These are phyloP conservation scores for Juncus inflexus DNA, from an alignment of 176 grass and related monocot species.

Conservation along the genomic window DNA sequence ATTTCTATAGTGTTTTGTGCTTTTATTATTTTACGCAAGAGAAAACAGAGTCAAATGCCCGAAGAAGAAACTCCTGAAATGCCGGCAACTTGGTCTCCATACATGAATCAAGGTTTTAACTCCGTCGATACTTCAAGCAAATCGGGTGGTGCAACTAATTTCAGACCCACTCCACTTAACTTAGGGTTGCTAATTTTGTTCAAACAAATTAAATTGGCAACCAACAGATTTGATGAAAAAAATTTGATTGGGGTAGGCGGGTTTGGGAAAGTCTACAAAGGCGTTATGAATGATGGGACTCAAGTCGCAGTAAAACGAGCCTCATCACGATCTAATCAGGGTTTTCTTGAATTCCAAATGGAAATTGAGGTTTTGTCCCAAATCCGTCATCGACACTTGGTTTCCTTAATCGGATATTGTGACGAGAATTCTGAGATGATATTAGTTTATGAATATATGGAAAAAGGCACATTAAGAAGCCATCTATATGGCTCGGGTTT, in stretches of 20 bases:
- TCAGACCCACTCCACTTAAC: conserved; percentile 19
- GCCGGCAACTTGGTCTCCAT: conserved; percentile 29
- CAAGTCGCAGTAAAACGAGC: conserved; percentile 64
- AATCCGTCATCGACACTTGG: conserved; percentile 65
- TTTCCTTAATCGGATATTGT: conserved; percentile 69
- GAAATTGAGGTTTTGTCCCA: conserved; percentile 71
- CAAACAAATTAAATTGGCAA: conserved; percentile 42
- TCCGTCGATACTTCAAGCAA: conserved; percentile 32
- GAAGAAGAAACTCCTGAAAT: conserved; percentile 30
- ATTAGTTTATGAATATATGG: conserved; percentile 83
- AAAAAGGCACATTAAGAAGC: conserved; percentile 57
- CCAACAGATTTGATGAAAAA: conserved; percentile 44
- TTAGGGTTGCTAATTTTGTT: conserved; percentile 39
- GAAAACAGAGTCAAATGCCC: no score
- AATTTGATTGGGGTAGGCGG: conserved; percentile 54
- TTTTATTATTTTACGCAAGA: conserved; percentile 4
- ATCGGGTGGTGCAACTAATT: conserved; percentile 2
- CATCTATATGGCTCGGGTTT: conserved; percentile 48
- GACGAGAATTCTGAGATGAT: conserved; percentile 73
- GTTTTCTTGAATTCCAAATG: conserved; percentile 58
- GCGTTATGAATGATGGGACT: conserved; percentile 44
- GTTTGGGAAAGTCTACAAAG: conserved; percentile 68
- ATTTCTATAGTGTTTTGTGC: conserved; percentile 7
- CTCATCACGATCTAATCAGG: conserved; percentile 42
- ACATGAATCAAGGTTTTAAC: conserved; percentile 6